These are phyloP conservation scores for Clonostachys solani DNA, from an alignment of 2,329 filamentous ascomycete species.

Conservation along the genomic window DNA sequence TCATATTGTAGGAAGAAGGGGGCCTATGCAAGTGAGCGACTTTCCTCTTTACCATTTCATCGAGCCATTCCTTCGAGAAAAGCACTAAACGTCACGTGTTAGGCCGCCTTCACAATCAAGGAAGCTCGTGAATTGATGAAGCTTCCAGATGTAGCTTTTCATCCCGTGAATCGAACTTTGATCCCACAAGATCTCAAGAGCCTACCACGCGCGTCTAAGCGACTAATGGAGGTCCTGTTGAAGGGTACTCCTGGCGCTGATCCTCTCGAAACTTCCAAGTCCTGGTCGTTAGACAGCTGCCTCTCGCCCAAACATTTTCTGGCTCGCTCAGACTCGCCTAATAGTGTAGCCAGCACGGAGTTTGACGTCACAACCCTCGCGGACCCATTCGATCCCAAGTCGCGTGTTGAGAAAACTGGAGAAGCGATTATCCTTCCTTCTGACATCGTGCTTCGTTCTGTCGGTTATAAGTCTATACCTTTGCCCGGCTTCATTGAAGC, in stretches of 20 bases:
- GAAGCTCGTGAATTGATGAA: constrained; percentile 86
- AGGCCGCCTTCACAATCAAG: constrained; percentile 94
- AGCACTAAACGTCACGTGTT: not conserved
- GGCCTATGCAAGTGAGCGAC: constrained; percentile 71
- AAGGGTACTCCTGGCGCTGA: constrained; percentile 60
- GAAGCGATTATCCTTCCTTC: constrained; percentile 54
- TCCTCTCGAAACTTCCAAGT: constrained; percentile 37
- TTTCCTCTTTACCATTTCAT: not conserved
- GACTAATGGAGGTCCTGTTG: constrained; percentile 75
- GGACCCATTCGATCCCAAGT: constrained; percentile 47
- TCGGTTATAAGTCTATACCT: constrained; percentile 83
- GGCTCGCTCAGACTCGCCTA: constrained; percentile 35
- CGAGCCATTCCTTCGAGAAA: constrained; percentile 1
- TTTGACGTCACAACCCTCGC: constrained; percentile 61
- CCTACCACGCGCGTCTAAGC: constrained; percentile 71
- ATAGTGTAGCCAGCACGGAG: constrained; percentile 56
- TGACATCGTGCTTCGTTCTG: constrained; percentile 81
- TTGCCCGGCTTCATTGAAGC: constrained; percentile 70
- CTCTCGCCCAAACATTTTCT: constrained; percentile 72
- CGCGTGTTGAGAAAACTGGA: constrained; percentile 42
- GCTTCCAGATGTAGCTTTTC: constrained; percentile 67
- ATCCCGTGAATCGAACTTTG: constrained; percentile 60
- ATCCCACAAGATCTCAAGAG: constrained; percentile 63
- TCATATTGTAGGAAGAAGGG: constrained; percentile 82
- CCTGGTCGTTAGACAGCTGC: constrained; percentile 84